Evolutionary conservation across 148 eudicot genomes (phyloP).

Genomic region (Rhododendron simsii): DNA sequence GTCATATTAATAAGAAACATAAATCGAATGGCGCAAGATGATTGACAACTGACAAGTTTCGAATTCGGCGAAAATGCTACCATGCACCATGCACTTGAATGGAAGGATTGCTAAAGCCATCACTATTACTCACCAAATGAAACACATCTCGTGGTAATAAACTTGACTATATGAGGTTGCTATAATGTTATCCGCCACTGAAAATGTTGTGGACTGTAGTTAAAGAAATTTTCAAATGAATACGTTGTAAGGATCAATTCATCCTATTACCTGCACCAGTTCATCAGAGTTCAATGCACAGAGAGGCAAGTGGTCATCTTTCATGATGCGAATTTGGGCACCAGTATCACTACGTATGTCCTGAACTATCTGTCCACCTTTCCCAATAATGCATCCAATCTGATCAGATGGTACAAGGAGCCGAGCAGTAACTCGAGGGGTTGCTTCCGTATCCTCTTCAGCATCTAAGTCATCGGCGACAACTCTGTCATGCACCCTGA

Average conservation of each 20-base stretch:
- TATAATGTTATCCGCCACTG: background rate
- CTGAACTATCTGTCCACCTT: conserved; percentile 94
- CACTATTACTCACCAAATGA: background rate
- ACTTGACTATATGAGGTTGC: background rate
- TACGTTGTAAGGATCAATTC: background rate
- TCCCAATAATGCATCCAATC: conserved; percentile 94
- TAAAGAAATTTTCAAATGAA: background rate
- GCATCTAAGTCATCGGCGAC: conserved; percentile 57
- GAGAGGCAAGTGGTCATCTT: conserved; percentile 82
- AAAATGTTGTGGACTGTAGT: background rate
- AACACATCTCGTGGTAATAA: background rate
- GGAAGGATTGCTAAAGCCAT: background rate
- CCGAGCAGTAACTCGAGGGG: conserved; percentile 55
- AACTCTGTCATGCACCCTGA: conserved; percentile 82
- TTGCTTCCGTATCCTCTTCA: conserved; percentile 55
- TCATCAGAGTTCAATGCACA: conserved; percentile 93
- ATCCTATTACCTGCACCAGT: conserved; percentile 69
- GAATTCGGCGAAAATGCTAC: background rate
- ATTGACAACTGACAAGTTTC: background rate
- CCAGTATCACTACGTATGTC: conserved; percentile 82
- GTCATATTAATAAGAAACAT: background rate
- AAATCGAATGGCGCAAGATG: background rate
- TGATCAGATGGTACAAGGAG: conserved; percentile 95
- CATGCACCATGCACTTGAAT: background rate
- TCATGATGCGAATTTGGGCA: conserved; percentile 87